Evolutionary conservation across 768 basidiomycete genomes (phyloP).

Genomic region (Daedaleopsis nitida): DNA sequence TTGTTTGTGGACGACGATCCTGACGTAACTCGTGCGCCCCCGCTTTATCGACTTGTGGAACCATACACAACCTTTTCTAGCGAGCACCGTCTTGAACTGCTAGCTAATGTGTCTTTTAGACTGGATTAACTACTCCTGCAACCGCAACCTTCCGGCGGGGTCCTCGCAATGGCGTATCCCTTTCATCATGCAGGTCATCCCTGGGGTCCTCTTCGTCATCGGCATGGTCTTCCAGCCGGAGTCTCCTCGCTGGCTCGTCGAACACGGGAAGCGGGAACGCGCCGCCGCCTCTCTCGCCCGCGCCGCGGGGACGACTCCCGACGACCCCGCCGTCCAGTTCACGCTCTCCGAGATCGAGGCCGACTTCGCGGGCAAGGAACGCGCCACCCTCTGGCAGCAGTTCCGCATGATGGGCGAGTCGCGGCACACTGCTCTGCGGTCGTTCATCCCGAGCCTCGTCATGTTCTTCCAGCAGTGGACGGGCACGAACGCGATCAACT

Average conservation of each 20-base stretch:
- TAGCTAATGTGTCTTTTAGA: not conserved
- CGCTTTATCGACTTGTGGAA: too few relatives aligned
- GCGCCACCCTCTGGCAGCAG: conserved; percentile 37
- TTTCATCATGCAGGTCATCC: not conserved
- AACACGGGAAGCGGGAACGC: conserved; percentile 42
- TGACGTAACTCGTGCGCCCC: too few relatives aligned
- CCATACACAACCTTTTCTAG: too few relatives aligned
- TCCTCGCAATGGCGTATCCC: not conserved
- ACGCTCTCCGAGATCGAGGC: conserved; percentile 49
- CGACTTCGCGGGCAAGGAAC: conserved; percentile 47
- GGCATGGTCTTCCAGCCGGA: conserved; percentile 55
- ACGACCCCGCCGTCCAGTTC: conserved; percentile 37
- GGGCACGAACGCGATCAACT: conserved; percentile 57
- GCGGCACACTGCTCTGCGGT: conserved; percentile 43
- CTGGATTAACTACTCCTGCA: not conserved
- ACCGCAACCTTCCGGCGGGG: not conserved
- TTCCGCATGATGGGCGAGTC: conserved; percentile 47
- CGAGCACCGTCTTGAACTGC: too few relatives aligned
- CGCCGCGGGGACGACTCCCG: conserved; percentile 31
- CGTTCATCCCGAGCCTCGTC: conserved; percentile 47
- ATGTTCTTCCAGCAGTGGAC: conserved; percentile 55
- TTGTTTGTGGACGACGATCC: too few relatives aligned
- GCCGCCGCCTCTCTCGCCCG: conserved; percentile 45
- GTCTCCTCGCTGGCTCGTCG: conserved; percentile 59
- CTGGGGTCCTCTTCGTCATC: conserved; percentile 32